Conservation (phyloP, 1,284 basidiomycete species). For the Pseudozyma flocculosa region DNA sequence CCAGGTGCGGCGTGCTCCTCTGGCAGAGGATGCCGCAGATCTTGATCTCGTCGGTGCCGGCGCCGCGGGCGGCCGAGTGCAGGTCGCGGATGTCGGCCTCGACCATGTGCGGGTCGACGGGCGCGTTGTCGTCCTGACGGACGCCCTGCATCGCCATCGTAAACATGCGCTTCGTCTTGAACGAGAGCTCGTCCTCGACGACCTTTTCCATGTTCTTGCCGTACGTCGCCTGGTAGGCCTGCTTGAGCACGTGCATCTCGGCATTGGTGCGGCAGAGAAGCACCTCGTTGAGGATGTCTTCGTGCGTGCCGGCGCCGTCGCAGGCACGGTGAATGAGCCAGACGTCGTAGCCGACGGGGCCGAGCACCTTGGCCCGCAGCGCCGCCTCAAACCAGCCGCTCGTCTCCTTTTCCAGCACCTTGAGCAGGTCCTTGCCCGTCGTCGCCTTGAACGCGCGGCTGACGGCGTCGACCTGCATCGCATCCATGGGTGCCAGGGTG, state of each 20-base stretch:
- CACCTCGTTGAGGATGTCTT: conserved; percentile 54
- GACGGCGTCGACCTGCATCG: conserved; percentile 49
- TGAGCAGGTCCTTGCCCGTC: conserved; percentile 50
- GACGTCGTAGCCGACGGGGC: conserved; percentile 52
- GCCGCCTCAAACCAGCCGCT: conserved; percentile 51
- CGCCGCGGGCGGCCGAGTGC: conserved; percentile 29
- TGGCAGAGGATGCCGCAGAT: conserved; percentile 54
- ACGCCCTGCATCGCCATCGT: conserved; percentile 51
- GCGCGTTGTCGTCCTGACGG: conserved; percentile 41
- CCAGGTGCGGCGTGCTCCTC: conserved; percentile 48
- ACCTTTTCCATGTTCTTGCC: conserved; percentile 48
- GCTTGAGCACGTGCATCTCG: conserved; percentile 53
- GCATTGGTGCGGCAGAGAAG: conserved; percentile 48
- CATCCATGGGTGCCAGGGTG: conserved; percentile 44
- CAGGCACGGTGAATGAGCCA: conserved; percentile 52
- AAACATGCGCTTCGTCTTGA: conserved; percentile 56
- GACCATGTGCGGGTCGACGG: conserved; percentile 31
- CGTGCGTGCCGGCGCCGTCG: conserved; percentile 55
- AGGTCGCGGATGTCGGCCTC: conserved; percentile 32
- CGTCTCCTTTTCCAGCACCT: conserved; percentile 53
- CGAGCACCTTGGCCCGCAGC: conserved; percentile 45
- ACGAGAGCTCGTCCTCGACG: conserved; percentile 54
- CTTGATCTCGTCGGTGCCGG: conserved; percentile 49
- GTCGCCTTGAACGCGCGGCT: conserved; percentile 46
- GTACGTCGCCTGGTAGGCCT: conserved; percentile 46